phyloP scores from a whole-genome alignment of 768 basidiomycete genomes.

The Clathrus columnatus region DNA sequence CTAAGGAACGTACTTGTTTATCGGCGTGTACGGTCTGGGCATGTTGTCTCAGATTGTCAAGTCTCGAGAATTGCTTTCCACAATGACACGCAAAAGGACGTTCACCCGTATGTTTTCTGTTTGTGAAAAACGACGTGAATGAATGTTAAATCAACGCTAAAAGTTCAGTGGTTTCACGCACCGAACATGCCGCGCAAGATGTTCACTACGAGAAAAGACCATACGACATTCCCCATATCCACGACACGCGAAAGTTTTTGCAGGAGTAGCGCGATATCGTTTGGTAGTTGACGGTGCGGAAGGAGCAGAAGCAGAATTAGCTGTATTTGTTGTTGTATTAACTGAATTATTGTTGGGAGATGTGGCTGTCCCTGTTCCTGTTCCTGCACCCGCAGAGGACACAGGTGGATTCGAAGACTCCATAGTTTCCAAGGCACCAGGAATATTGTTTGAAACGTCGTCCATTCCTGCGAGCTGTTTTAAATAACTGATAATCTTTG shows the following conservation, averaged over 20 bases:
- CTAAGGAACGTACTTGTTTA: constrained; percentile 38
- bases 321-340: neutral
- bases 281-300: constrained; percentile 26
- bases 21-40: constrained; percentile 97
- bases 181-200: constrained; percentile 93
- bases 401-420: neutral
- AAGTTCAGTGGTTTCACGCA: constrained; percentile 24
- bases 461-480: neutral
- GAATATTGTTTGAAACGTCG: neutral
- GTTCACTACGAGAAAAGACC: constrained; percentile 94
- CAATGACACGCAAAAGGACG: constrained; percentile 96
- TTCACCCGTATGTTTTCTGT: constrained; percentile 96
- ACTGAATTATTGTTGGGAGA: neutral
- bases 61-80: constrained; percentile 87
- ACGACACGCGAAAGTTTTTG: constrained; percentile 92
- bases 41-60: constrained; percentile 96
- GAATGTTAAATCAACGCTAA: neutral
- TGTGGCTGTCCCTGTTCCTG: neutral
- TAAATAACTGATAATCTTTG: neutral
- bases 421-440: neutral
- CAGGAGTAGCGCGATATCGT: constrained; percentile 74
- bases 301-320: neutral
- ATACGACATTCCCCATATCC: constrained; percentile 94
- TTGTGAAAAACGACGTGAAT: constrained; percentile 10
- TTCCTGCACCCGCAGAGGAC: neutral